Evolutionary conservation across 2,329 filamentous ascomycete species (phyloP).

Genomic region (Aspergillus costaricaensis): DNA sequence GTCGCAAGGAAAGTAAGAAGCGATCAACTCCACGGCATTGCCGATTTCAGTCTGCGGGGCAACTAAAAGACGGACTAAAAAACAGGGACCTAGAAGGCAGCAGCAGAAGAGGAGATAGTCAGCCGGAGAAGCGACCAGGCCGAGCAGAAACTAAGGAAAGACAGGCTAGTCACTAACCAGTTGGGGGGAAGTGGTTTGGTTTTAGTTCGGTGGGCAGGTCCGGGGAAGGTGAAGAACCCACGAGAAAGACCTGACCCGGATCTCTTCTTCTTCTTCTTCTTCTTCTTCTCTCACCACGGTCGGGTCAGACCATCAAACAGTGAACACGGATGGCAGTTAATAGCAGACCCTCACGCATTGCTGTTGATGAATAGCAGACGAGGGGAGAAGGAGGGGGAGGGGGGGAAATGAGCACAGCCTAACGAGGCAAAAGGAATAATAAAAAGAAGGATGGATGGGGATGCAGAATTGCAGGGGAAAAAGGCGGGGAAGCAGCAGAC

Average conservation of each 20-base stretch:
- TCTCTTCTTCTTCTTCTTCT: neutral
- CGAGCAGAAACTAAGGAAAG: neutral
- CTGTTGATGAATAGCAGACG: neutral
- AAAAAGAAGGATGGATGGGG: neutral
- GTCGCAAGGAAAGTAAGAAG: neutral
- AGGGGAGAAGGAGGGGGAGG: neutral
- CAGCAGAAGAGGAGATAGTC: slow-evolving; percentile 1
- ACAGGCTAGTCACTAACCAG: no score
- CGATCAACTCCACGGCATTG: slow-evolving; percentile 3
- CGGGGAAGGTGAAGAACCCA: neutral
- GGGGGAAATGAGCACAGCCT: neutral
- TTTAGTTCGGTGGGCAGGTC: neutral
- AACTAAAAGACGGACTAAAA: neutral
- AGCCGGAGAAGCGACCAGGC: neutral
- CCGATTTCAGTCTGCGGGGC: slow-evolving; percentile 7
- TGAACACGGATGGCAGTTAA: neutral
- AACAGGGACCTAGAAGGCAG: neutral
- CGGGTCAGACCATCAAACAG: neutral
- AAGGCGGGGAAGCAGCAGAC: slow-evolving; percentile 10
- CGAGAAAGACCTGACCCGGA: neutral
- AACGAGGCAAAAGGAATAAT: neutral
- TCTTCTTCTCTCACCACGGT: neutral
- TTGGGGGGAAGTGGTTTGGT: neutral
- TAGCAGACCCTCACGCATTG: neutral
- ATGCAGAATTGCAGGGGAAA: slow-evolving; percentile 5